These are phyloP conservation scores for Chalciporus piperatus DNA, from an alignment of 768 basidiomycete species.

Conservation along the genomic window DNA sequence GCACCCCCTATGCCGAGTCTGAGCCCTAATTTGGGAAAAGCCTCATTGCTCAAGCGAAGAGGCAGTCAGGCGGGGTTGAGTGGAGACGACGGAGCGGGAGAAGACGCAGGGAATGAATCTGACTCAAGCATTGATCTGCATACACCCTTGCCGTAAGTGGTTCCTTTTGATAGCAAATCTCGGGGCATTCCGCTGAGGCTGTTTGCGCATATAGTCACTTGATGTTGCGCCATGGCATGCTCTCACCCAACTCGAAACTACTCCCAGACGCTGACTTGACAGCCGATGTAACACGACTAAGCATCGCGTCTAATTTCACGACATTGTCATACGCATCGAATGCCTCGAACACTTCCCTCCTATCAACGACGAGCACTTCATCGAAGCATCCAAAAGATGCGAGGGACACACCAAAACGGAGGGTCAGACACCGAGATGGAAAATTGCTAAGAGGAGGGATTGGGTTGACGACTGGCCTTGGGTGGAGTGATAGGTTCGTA, in stretches of 20 bases:
- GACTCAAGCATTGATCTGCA: conserved; percentile 69
- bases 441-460: conserved; percentile 56
- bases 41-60: not conserved
- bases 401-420: conserved; percentile 53
- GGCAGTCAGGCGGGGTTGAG: not conserved
- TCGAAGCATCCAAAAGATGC: conserved; percentile 45
- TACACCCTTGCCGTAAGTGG: conserved; percentile 64
- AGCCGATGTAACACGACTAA: conserved; percentile 19
- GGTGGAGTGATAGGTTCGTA: conserved; percentile 70
- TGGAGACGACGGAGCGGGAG: conserved; percentile 14
- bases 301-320: conserved; percentile 24
- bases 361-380: conserved; percentile 20
- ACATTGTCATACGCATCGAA: conserved; percentile 27
- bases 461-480: conserved; percentile 68
- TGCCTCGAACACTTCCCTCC: conserved; percentile 22
- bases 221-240: conserved; percentile 64
- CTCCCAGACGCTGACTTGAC: conserved; percentile 32
- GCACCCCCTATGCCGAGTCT: conserved; percentile 10
- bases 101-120: conserved; percentile 40
- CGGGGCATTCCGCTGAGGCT: not conserved
- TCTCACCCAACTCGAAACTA: conserved; percentile 65
- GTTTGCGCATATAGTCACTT: conserved; percentile 42
- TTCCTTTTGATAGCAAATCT: conserved; percentile 4
- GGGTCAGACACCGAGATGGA: conserved; percentile 63
- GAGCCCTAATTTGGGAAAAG: conserved; percentile 2